Percentiles rank a stretch among this genome's conserved stretches.
These are phyloP conservation scores for Trichophyton mentagrophytes DNA, from an alignment of 2,329 filamentous ascomycete species.

Conservation along the genomic window DNA sequence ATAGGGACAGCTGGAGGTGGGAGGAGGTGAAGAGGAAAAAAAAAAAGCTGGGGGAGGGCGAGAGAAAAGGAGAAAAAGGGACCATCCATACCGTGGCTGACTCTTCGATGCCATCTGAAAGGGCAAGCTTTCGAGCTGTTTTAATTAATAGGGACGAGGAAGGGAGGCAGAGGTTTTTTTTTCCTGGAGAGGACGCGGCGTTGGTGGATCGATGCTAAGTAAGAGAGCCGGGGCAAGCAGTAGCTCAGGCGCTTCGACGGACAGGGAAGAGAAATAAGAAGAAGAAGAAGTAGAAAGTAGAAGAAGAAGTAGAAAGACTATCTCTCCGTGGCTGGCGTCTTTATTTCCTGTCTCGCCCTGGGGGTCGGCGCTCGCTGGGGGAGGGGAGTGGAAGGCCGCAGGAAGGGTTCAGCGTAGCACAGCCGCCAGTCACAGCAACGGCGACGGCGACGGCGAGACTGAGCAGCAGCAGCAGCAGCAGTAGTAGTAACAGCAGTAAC, in stretches of 20 bases:
- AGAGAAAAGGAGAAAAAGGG: not conserved
- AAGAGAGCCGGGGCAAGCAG: not conserved
- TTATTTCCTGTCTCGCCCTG: too few species aligned
- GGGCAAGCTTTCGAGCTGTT: not conserved
- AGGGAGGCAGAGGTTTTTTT: not conserved
- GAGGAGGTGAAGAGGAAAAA: not conserved
- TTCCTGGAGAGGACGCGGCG: not conserved
- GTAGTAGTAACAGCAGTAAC: too few species aligned
- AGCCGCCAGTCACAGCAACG: not conserved
- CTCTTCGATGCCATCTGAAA: slow-evolving; percentile 9
- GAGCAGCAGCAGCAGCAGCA: not conserved
- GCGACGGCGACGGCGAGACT: not conserved
- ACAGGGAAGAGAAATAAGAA: not conserved
- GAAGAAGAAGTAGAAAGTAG: not conserved
- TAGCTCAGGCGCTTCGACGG: not conserved
- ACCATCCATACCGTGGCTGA: slow-evolving; percentile 9
- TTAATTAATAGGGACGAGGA: not conserved
- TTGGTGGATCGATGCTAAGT: not conserved
- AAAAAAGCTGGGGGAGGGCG: not conserved
- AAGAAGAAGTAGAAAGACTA: too few species aligned
- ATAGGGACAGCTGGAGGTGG: not conserved
- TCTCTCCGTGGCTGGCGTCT: too few species aligned
- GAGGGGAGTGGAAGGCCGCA: not conserved
- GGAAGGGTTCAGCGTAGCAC: not conserved
- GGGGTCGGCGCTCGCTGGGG: not conserved